Evolutionary conservation across 2,329 filamentous ascomycete genomes (phyloP), one percentile per base, ranked within the genome.

Genomic region (Dactylellina parvicollis): DNA sequence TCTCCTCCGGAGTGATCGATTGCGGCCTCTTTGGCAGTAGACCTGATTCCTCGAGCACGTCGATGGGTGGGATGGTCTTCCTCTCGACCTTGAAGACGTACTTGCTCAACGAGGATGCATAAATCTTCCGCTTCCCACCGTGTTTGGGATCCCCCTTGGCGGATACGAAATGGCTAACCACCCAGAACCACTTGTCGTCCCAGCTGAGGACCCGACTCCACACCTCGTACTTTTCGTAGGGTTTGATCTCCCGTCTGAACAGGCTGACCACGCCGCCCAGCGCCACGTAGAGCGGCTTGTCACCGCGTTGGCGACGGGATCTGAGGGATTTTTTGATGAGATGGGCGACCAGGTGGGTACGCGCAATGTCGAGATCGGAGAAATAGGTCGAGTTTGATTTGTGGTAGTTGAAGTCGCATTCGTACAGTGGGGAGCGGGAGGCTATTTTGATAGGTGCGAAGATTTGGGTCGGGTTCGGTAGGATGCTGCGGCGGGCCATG

Each of bases 371-470:
- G 76, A 96, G 87, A 81, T 96, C 92, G 76, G 88, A 84, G 79
- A 96, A 96, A 83, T 96, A 96, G 28, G 92, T 96, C 77, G 86
- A 88, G 82, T 92, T 92, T 74, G 88, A 89, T 80, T 93, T 92
- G 84, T 94, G 90, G 44, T 92, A 79, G 82, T 95, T 94, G 83
- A 92, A 92, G 82, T 96, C 93, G 78, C 89, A 92, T 81, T 96
- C 92, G 76, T 90, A 85, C 60, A 90, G 82, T 0, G 90, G 86
- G 12, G 89, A 86, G 78, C 88, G 87, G 4, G 89, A 87, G 38
- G 84, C 83, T 14, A 89, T 87, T 69, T 91, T 87, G 56, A 90
- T 82, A 50, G 90, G 89, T 52, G 88, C 86, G 83, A 94, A 95
- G 76, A 95, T 86, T 40, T 89, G 86, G 73, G 87, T 84, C 1